Evolutionary conservation across 208 protist species (phyloP), one percentile per base, ranked within the genome.

Genomic region (Vickermania ingenoplastis): DNA sequence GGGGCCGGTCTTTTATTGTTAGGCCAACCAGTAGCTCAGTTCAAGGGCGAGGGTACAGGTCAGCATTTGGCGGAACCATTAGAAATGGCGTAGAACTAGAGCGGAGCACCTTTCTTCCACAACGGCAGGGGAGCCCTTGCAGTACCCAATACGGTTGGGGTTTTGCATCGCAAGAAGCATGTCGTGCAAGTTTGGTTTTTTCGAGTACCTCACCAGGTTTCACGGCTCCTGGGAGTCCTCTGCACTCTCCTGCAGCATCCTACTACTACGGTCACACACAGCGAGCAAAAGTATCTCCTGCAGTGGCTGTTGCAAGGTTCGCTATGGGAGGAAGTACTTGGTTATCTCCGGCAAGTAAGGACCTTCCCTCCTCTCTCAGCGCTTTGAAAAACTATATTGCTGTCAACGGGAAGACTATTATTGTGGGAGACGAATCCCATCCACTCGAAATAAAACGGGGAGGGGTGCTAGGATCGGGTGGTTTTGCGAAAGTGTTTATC

Each of bases 401-500:
- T n/a, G 31, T 89, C 17, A 77, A 63, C 21, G 83, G 81, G 25
- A 75, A 71, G 49, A 81, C 81, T 3, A 87, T 91, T 57, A 86
- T 86, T 73, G 71, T 65, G 21, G 81, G 81, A 30, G 77, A 89
- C 57, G 49, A 31, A n/a, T 48, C 61, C 25, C 82, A 82, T 45
- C 71, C 80, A 28, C 53, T 94, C 25, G 78, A 91, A 22, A 86
- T 84, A 41, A 79, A 76, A 22, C 79, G 81, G 28, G 86, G 89
- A 22, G 57, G 70, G 23, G 36, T 94, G 28, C 87, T 96, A 61
- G 89, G 86, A 5, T 60, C 72, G 1, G 89, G 89, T 31, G 89
- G 89, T 1, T 96, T 92, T 70, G 86, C 84, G 3, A 86, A 88
- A 57, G 86, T 96, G 5, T 92, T 74, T 59, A 73, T 71, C 0